Evolutionary conservation across 2,329 filamentous ascomycete genomes (phyloP).

Genomic region (Penicillium crustosum): DNA sequence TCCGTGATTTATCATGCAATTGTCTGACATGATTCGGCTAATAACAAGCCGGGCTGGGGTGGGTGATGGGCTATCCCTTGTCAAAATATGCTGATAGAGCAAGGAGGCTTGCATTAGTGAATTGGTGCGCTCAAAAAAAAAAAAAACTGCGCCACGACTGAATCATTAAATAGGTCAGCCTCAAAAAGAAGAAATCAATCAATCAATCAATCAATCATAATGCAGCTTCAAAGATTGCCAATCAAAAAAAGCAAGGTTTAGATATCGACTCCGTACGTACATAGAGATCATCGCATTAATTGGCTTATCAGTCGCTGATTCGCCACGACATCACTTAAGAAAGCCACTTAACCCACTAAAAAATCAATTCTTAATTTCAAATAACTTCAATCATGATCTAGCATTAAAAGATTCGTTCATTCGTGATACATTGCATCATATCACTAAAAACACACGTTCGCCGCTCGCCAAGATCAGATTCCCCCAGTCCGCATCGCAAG

Average conservation of each 20-base stretch:
- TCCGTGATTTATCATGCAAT: too few relatives aligned
- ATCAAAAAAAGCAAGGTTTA: background rate
- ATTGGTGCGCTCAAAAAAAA: background rate
- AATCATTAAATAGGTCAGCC: background rate
- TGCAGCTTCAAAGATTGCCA: background rate
- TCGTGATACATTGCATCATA: conserved; percentile 11
- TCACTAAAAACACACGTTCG: conserved; percentile 8
- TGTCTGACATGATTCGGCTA: background rate
- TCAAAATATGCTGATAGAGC: background rate
- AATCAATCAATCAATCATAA: background rate
- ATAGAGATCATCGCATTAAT: background rate
- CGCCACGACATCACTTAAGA: background rate
- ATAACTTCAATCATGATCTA: background rate
- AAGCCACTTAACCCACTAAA: background rate
- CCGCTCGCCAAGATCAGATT: background rate
- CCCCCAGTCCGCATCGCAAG: background rate
- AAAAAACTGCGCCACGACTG: background rate
- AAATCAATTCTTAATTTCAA: background rate
- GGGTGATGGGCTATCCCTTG: background rate
- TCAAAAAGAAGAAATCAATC: background rate
- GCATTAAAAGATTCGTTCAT: conserved; percentile 8
- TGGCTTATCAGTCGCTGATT: background rate
- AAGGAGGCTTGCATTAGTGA: conserved; percentile 1
- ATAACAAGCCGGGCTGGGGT: background rate
- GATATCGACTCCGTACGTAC: too few relatives aligned